A percentile compares a stretch with the other conserved stretches of the same genome.
These are phyloP conservation scores for Sideroxylon spinosum DNA, from an alignment of 179 eudicot species.

Conservation along the genomic window DNA sequence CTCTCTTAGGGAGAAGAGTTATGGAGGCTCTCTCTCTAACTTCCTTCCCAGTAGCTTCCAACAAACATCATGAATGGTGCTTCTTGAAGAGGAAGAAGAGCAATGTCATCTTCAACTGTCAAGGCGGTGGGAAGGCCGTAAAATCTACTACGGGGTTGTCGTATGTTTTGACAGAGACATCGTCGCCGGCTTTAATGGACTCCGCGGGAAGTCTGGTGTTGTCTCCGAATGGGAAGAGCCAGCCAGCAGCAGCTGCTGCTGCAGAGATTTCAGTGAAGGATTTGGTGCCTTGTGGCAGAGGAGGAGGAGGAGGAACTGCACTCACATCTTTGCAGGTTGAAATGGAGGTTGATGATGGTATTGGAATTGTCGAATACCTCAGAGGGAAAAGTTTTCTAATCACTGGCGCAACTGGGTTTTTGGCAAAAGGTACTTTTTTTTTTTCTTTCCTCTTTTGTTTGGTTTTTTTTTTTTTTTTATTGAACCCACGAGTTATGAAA, in stretches of 20 bases:
- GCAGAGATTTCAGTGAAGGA: constrained; percentile 34
- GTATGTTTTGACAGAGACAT: constrained; percentile 54
- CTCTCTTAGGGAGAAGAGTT: constrained; percentile 27
- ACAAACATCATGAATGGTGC: constrained; percentile 16
- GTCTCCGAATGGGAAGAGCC: constrained; percentile 49
- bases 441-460: not conserved
- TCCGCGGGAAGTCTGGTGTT: constrained; percentile 42
- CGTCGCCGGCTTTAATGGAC: constrained; percentile 40
- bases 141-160: constrained; percentile 36
- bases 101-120: constrained; percentile 37
- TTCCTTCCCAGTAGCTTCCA: constrained; percentile 44
- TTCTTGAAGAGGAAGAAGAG: constrained; percentile 29
- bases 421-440: constrained; percentile 73
- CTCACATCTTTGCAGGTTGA: constrained; percentile 17
- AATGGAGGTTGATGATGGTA: constrained; percentile 49
- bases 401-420: constrained; percentile 92
- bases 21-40: constrained; percentile 84
- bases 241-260: constrained; percentile 16
- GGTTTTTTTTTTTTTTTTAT: too few relatives aligned
- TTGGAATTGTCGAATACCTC: constrained; percentile 73
- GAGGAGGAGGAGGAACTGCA: constrained; percentile 9
- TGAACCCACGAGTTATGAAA: too few relatives aligned
- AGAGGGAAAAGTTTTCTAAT: constrained; percentile 65
- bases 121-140: constrained; percentile 43
- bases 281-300: constrained; percentile 34